Conservation (phyloP, 2,329 filamentous ascomycete species). For the Periconia macrospinosa region DNA sequence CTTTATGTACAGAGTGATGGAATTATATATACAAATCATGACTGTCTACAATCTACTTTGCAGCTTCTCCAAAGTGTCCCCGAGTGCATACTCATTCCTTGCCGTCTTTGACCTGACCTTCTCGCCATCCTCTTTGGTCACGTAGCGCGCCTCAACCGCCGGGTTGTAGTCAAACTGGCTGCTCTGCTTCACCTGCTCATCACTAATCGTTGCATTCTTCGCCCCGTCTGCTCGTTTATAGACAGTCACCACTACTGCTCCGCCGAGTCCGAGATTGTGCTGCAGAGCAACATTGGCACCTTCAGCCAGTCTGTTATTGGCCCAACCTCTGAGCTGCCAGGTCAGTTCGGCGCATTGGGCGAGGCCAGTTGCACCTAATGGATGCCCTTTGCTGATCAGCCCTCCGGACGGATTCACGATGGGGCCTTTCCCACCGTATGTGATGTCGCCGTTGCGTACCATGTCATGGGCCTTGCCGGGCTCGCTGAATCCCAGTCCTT, state of each 20-base stretch:
- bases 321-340: constrained; percentile 95
- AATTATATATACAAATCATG: neutral
- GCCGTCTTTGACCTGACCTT: constrained; percentile 70
- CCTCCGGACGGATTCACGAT: constrained; percentile 92
- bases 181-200: constrained; percentile 64
- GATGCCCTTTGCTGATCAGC: constrained; percentile 92
- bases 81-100: constrained; percentile 69
- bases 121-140: constrained; percentile 74
- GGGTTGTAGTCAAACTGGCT: constrained; percentile 86
- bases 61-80: constrained; percentile 73
- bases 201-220: constrained; percentile 62
- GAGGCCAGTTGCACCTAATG: constrained; percentile 86
- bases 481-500: constrained; percentile 76
- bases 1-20: no score
- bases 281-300: constrained; percentile 75
- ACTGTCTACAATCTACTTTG: constrained; percentile 62
- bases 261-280: constrained; percentile 90
- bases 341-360: constrained; percentile 93
- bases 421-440: constrained; percentile 73
- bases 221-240: constrained; percentile 82
- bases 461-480: constrained; percentile 88
- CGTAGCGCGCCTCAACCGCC: constrained; percentile 83
- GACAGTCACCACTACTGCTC: constrained; percentile 85
- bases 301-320: constrained; percentile 77
- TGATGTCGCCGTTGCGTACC: constrained; percentile 83